Evolutionary conservation across 257 asterid genomes (phyloP).

Genomic region (Przewalskia tangutica): DNA sequence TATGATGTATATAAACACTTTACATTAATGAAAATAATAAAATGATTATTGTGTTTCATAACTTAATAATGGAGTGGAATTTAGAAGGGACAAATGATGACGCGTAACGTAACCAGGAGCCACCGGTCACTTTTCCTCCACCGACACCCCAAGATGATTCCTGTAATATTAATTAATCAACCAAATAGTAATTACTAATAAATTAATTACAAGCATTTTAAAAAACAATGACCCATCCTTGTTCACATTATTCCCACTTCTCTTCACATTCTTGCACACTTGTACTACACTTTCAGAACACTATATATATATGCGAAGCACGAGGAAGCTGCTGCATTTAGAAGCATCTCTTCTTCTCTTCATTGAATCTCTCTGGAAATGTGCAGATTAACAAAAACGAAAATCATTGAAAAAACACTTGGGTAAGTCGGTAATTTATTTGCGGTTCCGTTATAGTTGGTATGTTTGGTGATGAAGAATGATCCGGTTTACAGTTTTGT

Average conservation of each 20-base stretch:
- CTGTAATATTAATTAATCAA: background rate
- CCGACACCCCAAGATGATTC: constrained; percentile 36
- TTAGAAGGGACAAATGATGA: background rate
- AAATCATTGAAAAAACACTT: background rate
- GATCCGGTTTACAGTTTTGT: background rate
- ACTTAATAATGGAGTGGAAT: background rate
- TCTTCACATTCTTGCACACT: background rate
- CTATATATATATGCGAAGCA: background rate
- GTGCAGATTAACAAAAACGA: background rate
- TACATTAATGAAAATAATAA: too few species aligned
- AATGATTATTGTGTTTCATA: too few species aligned
- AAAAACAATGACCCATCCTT: background rate
- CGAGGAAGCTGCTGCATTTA: background rate
- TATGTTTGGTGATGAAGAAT: background rate
- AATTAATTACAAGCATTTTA: background rate
- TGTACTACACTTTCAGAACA: background rate
- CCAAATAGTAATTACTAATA: background rate
- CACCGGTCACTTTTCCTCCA: constrained; percentile 50
- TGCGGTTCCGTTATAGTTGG: background rate
- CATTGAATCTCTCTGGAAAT: background rate
- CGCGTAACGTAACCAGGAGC: constrained; percentile 51
- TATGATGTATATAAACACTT: too few species aligned
- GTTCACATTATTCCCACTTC: background rate
- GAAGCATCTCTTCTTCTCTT: background rate
- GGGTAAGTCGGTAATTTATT: background rate